Conservation (phyloP, 192 early-diverging fungal genomes). For the Dimargaris cristalligena region DNA sequence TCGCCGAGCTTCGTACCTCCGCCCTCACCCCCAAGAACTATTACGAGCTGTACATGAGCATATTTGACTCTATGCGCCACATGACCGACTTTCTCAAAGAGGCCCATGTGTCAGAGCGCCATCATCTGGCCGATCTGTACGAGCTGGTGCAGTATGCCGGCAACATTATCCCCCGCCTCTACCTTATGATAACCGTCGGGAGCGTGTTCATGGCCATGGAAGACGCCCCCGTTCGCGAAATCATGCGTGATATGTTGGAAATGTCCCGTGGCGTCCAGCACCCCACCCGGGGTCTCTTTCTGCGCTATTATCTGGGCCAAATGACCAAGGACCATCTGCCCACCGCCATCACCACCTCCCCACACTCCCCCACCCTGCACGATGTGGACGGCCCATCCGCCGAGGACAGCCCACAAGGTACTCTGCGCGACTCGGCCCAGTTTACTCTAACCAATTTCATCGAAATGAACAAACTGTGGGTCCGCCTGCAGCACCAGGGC, state of each 20-base stretch:
- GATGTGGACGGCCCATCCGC: slow-evolving; percentile 2
- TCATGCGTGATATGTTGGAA: slow-evolving; percentile 98
- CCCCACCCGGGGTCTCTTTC: slow-evolving; percentile 89
- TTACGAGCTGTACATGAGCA: slow-evolving; percentile 99
- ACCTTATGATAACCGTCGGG: slow-evolving; percentile 98
- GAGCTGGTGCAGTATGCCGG: slow-evolving; percentile 97
- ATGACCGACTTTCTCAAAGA: slow-evolving; percentile 82
- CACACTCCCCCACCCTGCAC: background rate
- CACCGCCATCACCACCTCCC: background rate
- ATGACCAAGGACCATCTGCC: slow-evolving; percentile 95
- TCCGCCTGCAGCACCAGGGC: slow-evolving; percentile 94
- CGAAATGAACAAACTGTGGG: slow-evolving; percentile 99
- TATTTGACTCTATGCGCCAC: slow-evolving; percentile 93
- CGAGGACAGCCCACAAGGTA: slow-evolving; percentile 35
- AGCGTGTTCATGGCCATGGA: slow-evolving; percentile 88
- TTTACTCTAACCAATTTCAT: slow-evolving; percentile 97
- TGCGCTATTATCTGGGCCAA: slow-evolving; percentile 86
- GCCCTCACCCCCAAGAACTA: slow-evolving; percentile 93
- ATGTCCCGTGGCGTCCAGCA: slow-evolving; percentile 98
- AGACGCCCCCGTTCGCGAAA: slow-evolving; percentile 83
- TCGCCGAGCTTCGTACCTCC: slow-evolving; percentile 88
- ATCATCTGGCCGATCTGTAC: slow-evolving; percentile 85
- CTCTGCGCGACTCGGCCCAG: slow-evolving; percentile 78
- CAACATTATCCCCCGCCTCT: slow-evolving; percentile 95
- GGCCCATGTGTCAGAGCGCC: slow-evolving; percentile 64